Evolutionary conservation across 345 rosid genomes (phyloP), one percentile per base, ranked within the genome.

Genomic region (Pugionium cornutum): DNA sequence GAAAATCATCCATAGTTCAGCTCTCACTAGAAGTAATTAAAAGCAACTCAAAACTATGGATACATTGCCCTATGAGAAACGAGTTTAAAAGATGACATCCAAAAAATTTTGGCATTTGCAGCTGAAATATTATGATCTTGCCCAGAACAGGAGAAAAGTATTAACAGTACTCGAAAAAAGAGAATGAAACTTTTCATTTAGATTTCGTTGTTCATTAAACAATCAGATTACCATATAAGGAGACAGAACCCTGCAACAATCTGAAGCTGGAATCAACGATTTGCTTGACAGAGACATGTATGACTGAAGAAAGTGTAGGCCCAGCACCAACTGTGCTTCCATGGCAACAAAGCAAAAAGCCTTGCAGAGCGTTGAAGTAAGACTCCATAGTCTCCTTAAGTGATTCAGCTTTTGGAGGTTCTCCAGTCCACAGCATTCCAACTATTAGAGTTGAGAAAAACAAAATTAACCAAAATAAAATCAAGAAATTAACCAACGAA

Each of bases 381-480:
- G 86, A 65, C 42, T 55, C 73, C 83, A 92, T 85, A 48, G 82
- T 83, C 81, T 86, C 96, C 65, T 83, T 84, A 34, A 92, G 41
- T 64, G 75, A 79, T 80, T 83, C 84, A 66, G 86, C 84, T 71
- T 83, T 79, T 26, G 92, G 95, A 58, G 66, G 47, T 63, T 84
- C 83, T 41, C 88, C 97, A 50, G 72, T 81, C 99, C 97, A 92
- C 63, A 92, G 78, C 96, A 92, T 88, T 77, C 99, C 99, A 41
- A 78, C 99, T 92, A 76, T 26, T 27, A 25, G 47, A 74, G 47
- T 39, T 18, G 2, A 10, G 18, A 28, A 30, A 29, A 4, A 35
- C 2, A 5, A 27, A 51, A 30, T 4, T 27, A 7, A 39, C 9
- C 29, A 44, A 34, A 31, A 51, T 3, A 35, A 26, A 56, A 5